phyloP scores from a whole-genome alignment of 2,329 filamentous ascomycete genomes.

The Pseudogymnoascus destructans region DNA sequence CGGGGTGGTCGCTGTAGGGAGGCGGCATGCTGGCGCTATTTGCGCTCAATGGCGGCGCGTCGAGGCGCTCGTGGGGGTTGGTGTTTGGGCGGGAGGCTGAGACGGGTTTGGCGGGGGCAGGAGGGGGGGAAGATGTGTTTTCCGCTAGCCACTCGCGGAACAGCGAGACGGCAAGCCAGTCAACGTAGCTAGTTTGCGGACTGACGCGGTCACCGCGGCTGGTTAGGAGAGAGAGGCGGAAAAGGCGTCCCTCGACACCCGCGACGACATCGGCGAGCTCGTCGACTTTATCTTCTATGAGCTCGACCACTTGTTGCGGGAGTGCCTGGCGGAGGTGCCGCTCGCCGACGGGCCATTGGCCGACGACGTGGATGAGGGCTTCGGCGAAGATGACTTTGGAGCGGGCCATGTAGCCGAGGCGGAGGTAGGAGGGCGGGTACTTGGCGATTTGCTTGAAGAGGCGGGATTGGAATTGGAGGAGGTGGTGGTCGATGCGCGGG shows the following conservation, averaged over 20 bases:
- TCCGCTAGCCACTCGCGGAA: conserved; percentile 92
- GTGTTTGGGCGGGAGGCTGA: conserved; percentile 27
- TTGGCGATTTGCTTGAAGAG: conserved; percentile 96
- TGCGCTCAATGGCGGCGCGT: conserved; percentile 19
- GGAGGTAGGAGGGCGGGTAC: conserved; percentile 85
- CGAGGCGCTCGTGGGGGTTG: conserved; percentile 15
- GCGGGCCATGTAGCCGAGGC: conserved; percentile 73
- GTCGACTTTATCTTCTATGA: conserved; percentile 91
- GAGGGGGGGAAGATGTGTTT: conserved; percentile 62
- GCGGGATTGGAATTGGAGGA: conserved; percentile 79
- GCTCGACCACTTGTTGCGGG: conserved; percentile 64
- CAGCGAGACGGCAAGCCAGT: conserved; percentile 77
- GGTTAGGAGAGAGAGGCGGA: conserved; percentile 67
- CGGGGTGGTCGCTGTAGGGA: conserved; percentile 31
- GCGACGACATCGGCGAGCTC: conserved; percentile 75
- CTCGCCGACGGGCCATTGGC: conserved; percentile 78
- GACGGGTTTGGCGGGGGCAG: conserved; percentile 31
- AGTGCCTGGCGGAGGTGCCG: conserved; percentile 62
- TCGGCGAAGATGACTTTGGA: conserved; percentile 77
- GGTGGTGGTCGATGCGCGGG: conserved; percentile 81
- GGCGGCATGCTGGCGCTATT: conserved; percentile 22
- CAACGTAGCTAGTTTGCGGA: conserved; percentile 66
- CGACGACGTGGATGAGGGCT: conserved; percentile 84
- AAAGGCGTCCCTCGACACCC: conserved; percentile 68
- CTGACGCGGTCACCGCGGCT: conserved; percentile 69